Percentiles rank a stretch among this genome's conserved stretches.
phyloP scores from a whole-genome alignment of 2,329 filamentous ascomycete genomes.

The Leptodontidium sp. region DNA sequence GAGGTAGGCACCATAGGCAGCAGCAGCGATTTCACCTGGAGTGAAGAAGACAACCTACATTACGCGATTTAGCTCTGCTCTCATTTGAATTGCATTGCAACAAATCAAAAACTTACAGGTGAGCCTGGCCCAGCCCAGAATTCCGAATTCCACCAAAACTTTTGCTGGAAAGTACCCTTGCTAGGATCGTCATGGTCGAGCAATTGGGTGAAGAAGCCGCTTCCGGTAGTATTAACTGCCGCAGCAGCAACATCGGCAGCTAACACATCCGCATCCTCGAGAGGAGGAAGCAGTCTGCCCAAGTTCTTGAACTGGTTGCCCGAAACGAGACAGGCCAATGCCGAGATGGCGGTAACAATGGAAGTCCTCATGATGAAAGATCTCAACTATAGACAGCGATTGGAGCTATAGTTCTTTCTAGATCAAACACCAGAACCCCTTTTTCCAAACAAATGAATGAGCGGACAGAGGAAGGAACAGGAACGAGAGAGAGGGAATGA shows the following conservation, averaged over 20 bases:
- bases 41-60: constrained; percentile 57
- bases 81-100: neutral
- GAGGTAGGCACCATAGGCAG: constrained; percentile 57
- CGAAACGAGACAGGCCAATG: constrained; percentile 32
- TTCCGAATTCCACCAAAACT: constrained; percentile 60
- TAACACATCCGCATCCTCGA: constrained; percentile 36
- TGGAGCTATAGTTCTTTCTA: constrained; percentile 23
- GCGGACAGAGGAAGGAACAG: constrained; percentile 5
- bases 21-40: constrained; percentile 60
- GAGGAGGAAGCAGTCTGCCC: constrained; percentile 39
- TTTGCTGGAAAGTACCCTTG: constrained; percentile 63
- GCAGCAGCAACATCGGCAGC: constrained; percentile 22
- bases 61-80: neutral
- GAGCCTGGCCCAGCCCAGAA: constrained; percentile 63
- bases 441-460: constrained; percentile 19
- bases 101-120: constrained; percentile 51
- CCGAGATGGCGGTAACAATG: constrained; percentile 36
- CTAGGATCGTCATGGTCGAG: constrained; percentile 65
- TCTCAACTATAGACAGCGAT: constrained; percentile 19
- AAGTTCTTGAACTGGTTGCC: constrained; percentile 35
- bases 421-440: constrained; percentile 17
- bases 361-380: constrained; percentile 40
- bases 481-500: neutral
- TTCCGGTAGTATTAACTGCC: constrained; percentile 36
- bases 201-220: constrained; percentile 52